These are phyloP conservation scores for Beauveria varroae DNA, from an alignment of 2,329 filamentous ascomycete species.

Conservation along the genomic window DNA sequence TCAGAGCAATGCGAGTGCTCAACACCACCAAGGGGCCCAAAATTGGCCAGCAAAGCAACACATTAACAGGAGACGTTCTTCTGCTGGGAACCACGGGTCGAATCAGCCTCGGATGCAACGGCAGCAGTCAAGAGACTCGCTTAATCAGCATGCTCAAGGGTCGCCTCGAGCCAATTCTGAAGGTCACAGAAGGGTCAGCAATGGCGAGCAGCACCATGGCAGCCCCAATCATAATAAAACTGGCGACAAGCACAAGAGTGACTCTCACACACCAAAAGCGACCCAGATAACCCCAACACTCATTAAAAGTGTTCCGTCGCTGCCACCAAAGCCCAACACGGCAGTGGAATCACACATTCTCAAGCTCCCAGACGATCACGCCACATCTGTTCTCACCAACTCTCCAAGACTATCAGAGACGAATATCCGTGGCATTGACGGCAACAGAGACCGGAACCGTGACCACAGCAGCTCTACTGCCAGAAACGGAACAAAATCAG, in stretches of 20 bases:
- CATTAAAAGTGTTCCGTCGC: not conserved
- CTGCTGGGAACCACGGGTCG: not conserved
- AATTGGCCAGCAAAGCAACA: not conserved
- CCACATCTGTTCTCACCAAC: not conserved
- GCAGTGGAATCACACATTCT: not conserved
- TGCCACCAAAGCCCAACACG: constrained; percentile 3
- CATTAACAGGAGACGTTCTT: not conserved
- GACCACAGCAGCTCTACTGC: not conserved
- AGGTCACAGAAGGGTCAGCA: not conserved
- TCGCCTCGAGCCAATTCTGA: not conserved
- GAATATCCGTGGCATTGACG: not conserved
- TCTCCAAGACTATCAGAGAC: not conserved
- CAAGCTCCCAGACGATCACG: not conserved
- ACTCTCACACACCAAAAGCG: not conserved
- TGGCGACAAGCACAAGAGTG: not conserved
- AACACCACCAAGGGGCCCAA: not conserved
- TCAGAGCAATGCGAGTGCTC: not conserved
- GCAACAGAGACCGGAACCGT: not conserved
- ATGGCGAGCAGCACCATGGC: not conserved
- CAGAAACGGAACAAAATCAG: not conserved
- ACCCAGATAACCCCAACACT: not conserved
- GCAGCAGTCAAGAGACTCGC: not conserved
- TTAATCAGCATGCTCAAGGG: not conserved
- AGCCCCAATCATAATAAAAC: not conserved
- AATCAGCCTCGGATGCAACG: not conserved